Base-by-base conservation (phyloP, 805 yeast genomes). In the Candida patagonica region DNA sequence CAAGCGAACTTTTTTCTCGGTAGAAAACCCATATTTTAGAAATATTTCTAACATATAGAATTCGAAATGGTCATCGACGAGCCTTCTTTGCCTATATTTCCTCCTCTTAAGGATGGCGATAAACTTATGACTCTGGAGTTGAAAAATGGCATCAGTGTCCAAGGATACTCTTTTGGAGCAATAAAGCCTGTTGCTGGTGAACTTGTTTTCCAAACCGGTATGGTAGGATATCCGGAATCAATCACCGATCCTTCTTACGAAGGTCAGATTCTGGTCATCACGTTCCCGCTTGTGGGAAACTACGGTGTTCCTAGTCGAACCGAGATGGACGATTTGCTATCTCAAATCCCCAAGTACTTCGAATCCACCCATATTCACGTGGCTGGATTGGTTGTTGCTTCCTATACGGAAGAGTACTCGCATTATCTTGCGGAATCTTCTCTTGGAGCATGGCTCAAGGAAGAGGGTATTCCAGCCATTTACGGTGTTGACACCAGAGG, bases 201-300 rank as follows among this genome's bases (percentile, higher is more conserved):
- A 68, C 76, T 94, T 55, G 98, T 92, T 45, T 92, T 92, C 77
- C 97, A 94, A 67, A 92, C 98, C 48, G 97, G 98, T 70, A 88
- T 92, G 96, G 97, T 92, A 53, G 98, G 98, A 47, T 92, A 92
- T 63, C 98, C 97, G 30, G 98, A 92, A 66, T 79, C 96, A 39
- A 76, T 92, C 63, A 87, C 98, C 30, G 98, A 92, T 66, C 98
- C 98, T 45, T 92, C 97, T 33, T 92, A 92, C 65, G 88, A 84
- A 59, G 98, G 98, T 48, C 98, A 92, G 67, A 89, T 92, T 57
- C 57, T 92, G 61, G 96, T 92, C 48, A 83, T 92, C 64, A 92
- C 98, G 40, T 92, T 79, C 63, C 98, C 98, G 21, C 71, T 92
- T 54, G 95, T 92, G 38, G 98, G 98, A 61, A 92, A 92, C 71